Base-by-base conservation (phyloP, 2,329 filamentous ascomycete species). In the Capronia epimyces region DNA sequence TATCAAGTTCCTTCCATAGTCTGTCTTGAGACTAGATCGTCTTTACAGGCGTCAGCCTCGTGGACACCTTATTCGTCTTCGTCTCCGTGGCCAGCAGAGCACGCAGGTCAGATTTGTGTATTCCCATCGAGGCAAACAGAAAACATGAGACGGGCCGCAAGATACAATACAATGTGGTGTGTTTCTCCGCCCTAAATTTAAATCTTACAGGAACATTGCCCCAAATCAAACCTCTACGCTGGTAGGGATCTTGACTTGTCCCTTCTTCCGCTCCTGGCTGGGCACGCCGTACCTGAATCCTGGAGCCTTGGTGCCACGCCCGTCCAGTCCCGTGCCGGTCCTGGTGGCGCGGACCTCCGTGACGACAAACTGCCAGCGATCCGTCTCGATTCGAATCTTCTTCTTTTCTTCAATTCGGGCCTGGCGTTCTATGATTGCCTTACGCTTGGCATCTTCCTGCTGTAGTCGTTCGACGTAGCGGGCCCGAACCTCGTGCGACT, bases 271-370 rank as follows among this genome's bases (percentile, higher is more conserved):
- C 55, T 83, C 81, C 61, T 80, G 69, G 59, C 75, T 75, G 43
- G 81, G 81, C 52, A 82, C 72, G 60, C 81, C 81, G 62, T 84
- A 84, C 57, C 80, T 71, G 59, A 73, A 75, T 12, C 81, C 81
- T 16, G 78, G 76, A 22, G 78, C 80, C 51, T 66, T 66, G 18
- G 68, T 65, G 25, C 72, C 72, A 59, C 79, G 73, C 8, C 80
- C 81, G 61, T 80, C 71, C 43, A 67, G 64, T 9, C 80, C 80
- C 4, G 72, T 78, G 39, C 71, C 73, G 63, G 82, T 75, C 21
- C 75, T 73, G 51, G 73, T 79, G 52, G 82, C 70, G 46, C 67
- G 63, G 10, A 68, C 69, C 45, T 82, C 77, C 55, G 76, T 69
- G 64, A 84, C 77, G 53, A 77, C 75, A 66, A 82, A 83, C 60